Percentiles rank a stretch among this genome's conserved stretches.
Evolutionary conservation across 2,329 filamentous ascomycete genomes (phyloP).

Genomic region (Elsinoe australis): DNA sequence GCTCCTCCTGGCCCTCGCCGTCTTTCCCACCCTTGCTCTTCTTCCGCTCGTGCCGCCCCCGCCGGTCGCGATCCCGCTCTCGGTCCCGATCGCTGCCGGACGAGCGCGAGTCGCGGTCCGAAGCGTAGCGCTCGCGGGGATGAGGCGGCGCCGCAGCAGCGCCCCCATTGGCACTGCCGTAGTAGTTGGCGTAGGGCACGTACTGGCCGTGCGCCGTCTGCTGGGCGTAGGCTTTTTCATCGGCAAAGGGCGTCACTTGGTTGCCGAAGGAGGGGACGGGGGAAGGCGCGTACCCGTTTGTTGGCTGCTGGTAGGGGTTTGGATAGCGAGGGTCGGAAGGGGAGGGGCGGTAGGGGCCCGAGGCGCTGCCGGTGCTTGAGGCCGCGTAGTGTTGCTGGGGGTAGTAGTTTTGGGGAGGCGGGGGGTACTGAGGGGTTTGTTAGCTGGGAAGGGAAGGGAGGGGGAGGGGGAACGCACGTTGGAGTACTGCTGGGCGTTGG

Average conservation of each 20-base stretch:
- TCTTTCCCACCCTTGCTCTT: background rate
- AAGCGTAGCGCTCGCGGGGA: too few relatives aligned
- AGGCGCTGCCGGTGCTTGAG: background rate
- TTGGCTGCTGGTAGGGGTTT: constrained; percentile 7
- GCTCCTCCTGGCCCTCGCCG: background rate
- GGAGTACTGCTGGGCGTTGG: constrained; percentile 11
- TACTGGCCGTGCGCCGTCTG: background rate
- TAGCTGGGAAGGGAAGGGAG: background rate
- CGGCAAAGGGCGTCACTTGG: constrained; percentile 14
- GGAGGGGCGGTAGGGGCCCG: background rate
- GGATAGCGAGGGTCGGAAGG: constrained; percentile 6
- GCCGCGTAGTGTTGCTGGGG: constrained; percentile 9
- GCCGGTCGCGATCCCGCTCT: constrained; percentile 2
- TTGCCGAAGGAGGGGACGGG: constrained; percentile 13
- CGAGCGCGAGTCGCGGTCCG: background rate
- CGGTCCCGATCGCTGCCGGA: background rate
- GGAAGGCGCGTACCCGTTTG: constrained; percentile 7
- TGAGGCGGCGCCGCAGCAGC: too few relatives aligned
- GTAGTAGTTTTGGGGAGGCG: constrained; percentile 11
- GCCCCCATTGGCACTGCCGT: too few relatives aligned
- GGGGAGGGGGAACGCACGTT: background rate
- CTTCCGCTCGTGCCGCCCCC: constrained; percentile 7
- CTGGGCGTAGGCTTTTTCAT: constrained; percentile 13
- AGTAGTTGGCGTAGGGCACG: background rate
- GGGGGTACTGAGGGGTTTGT: constrained; percentile 3